Base-by-base conservation (phyloP, 352 stramenopile genomes). In the Globisporangium middletonii region DNA sequence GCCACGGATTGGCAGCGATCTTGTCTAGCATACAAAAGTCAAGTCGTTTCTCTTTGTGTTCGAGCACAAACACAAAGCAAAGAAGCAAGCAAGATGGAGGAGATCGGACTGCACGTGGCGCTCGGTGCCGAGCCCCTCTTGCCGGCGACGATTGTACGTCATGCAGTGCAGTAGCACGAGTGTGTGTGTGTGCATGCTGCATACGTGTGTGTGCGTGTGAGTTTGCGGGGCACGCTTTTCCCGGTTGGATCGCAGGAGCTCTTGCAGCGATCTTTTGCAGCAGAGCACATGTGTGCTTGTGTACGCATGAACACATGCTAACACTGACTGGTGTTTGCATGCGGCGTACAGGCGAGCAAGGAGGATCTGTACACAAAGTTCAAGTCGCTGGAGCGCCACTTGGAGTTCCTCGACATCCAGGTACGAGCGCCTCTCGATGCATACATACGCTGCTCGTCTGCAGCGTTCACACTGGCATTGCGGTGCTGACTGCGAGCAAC, bases 371-470 rank as follows among this genome's bases (percentile, higher is more conserved):
- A 89, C 63, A 80, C 67, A 55, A 89, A 90, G 68, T 88, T 71
- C 67, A 92, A 92, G 62, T 85, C 79, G 18, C 63, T 92, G 18
- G 72, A 88, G 72, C 77, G 81, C n/a, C 79, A 92, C 53, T 57
- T 92, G 35, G 82, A 92, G 75, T 92, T 92, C 56, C 62, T 83
- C 55, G 81, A 92, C 64, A 95, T 95, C 55, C 85, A 95, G 66
- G 68, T 82, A 46, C 47, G 57, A 5, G 2, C 6, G 42, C 12
- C 13, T 9, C 15, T 53, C 53, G 55, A 35, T 35, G 30, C 8
- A 35, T 35, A 35, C 30, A 35, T 35, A 5, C 4, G 23, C 23
- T 23, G 23, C 23, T 23, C 23, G 23, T 23, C 23, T 23, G 30
- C 30, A 35, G 30, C 8, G 30, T 35, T 5, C 4, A 35, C 30